Evolutionary conservation across 2,329 filamentous ascomycete species (phyloP).

Genomic region (Stemphylium vesicarium): DNA sequence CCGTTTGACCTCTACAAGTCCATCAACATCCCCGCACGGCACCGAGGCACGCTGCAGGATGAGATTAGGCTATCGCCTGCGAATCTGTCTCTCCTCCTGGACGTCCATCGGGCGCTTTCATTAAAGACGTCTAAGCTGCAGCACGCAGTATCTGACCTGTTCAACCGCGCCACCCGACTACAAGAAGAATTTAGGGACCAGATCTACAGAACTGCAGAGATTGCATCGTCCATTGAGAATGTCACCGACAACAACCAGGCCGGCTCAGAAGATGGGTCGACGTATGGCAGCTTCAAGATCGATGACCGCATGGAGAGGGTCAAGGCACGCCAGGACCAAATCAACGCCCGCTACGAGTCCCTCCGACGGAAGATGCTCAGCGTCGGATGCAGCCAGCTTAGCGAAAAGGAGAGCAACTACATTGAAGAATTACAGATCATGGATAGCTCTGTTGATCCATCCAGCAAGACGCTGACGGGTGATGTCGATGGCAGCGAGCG

Average conservation of each 20-base stretch:
- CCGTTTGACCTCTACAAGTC: slow-evolving; percentile 63
- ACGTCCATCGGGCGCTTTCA: slow-evolving; percentile 73
- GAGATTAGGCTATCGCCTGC: slow-evolving; percentile 73
- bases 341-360: slow-evolving; percentile 66
- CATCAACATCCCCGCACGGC: slow-evolving; percentile 65
- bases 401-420: slow-evolving; percentile 67
- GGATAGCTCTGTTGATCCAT: slow-evolving; percentile 47
- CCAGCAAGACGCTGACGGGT: slow-evolving; percentile 36
- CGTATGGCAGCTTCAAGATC: slow-evolving; percentile 62
- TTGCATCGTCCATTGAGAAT: slow-evolving; percentile 69
- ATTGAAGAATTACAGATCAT: slow-evolving; percentile 61
- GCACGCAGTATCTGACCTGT: slow-evolving; percentile 73
- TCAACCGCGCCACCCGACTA: slow-evolving; percentile 71
- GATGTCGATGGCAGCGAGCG: slow-evolving; percentile 40
- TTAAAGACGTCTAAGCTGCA: slow-evolving; percentile 73
- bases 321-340: slow-evolving; percentile 61
- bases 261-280: slow-evolving; percentile 52
- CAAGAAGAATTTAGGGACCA: slow-evolving; percentile 72
- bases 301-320: slow-evolving; percentile 64
- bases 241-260: slow-evolving; percentile 65
- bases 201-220: slow-evolving; percentile 68
- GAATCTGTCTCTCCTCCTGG: slow-evolving; percentile 73
- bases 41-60: slow-evolving; percentile 68
- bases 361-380: slow-evolving; percentile 58
- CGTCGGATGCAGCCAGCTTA: slow-evolving; percentile 62